These are phyloP conservation scores for Aristolochia fimbriata DNA, from an alignment of 164 flowering plant species.

Conservation along the genomic window DNA sequence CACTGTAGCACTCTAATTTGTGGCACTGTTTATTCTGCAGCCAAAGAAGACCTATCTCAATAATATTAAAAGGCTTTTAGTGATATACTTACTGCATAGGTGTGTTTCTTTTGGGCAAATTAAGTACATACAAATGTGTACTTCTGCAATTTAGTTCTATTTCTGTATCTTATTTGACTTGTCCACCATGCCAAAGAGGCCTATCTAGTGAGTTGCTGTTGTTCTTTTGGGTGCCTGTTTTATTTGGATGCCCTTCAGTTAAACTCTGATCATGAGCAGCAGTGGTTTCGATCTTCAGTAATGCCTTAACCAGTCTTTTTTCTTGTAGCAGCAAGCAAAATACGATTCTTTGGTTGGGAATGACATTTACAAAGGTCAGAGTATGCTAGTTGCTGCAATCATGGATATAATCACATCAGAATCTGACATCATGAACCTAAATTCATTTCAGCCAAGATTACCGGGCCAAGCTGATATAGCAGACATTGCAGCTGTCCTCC, in stretches of 20 bases:
- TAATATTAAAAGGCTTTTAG: background rate
- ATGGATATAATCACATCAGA: slow-evolving; percentile 93
- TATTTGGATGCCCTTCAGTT: background rate
- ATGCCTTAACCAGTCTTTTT: slow-evolving; percentile 24
- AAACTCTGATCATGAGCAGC: background rate
- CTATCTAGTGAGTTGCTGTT: background rate
- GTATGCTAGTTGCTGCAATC: slow-evolving; percentile 97
- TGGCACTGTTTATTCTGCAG: too few species aligned
- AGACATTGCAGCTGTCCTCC: slow-evolving; percentile 87
- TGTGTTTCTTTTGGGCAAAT: too few species aligned
- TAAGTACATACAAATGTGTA: too few species aligned
- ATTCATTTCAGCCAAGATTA: slow-evolving; percentile 46
- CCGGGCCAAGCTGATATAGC: slow-evolving; percentile 66
- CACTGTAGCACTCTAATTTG: too few species aligned
- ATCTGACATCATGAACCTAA: slow-evolving; percentile 51
- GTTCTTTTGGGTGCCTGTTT: background rate
- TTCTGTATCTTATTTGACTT: background rate
- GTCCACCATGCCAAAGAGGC: background rate
- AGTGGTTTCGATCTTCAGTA: background rate
- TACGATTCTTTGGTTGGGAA: slow-evolving; percentile 57
- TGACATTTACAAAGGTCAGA: slow-evolving; percentile 84
- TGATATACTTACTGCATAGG: background rate
- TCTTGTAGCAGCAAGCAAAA: slow-evolving; percentile 50
- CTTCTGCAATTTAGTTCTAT: too few species aligned
- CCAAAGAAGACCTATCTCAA: too few species aligned